phyloP scores from a whole-genome alignment of 2,329 filamentous ascomycete genomes.

The Cladosporium phlei region DNA sequence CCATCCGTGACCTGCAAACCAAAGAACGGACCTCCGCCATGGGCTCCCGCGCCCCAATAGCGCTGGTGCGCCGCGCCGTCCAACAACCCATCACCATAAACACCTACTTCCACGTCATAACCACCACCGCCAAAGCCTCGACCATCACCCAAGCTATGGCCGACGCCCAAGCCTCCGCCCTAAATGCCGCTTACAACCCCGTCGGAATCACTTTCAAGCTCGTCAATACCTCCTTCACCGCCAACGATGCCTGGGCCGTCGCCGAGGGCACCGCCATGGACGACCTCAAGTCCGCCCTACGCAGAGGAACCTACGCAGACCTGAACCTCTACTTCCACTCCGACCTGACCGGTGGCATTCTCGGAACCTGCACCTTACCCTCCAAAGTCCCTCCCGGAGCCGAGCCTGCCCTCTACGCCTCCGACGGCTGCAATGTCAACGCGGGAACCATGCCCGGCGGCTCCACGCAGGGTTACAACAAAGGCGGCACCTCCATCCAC shows the following conservation, averaged over 20 bases:
- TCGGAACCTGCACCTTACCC: slow-evolving; percentile 53
- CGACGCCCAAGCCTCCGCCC: slow-evolving; percentile 32
- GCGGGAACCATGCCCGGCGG: slow-evolving; percentile 54
- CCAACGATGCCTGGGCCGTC: slow-evolving; percentile 52
- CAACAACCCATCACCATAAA: slow-evolving; percentile 34
- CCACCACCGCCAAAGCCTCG: slow-evolving; percentile 32
- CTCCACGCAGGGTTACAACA: slow-evolving; percentile 45
- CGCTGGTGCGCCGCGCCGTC: slow-evolving; percentile 22
- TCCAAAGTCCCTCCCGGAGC: slow-evolving; percentile 34
- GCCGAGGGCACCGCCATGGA: slow-evolving; percentile 43
- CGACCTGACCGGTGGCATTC: slow-evolving; percentile 43
- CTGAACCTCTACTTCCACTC: slow-evolving; percentile 60
- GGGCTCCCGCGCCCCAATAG: slow-evolving; percentile 6
- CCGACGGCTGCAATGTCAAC: slow-evolving; percentile 55
- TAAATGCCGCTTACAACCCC: slow-evolving; percentile 44
- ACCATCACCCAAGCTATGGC: slow-evolving; percentile 41
- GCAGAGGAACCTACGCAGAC: slow-evolving; percentile 49
- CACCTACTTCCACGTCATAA: slow-evolving; percentile 45
- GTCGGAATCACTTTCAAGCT: slow-evolving; percentile 51
- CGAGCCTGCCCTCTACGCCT: slow-evolving; percentile 36
- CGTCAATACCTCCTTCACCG: slow-evolving; percentile 44
- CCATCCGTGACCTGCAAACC: slow-evolving; percentile 33
- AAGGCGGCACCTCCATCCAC: slow-evolving; percentile 44
- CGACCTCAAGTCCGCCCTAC: slow-evolving; percentile 50
- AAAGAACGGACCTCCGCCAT: slow-evolving; percentile 23